These are phyloP conservation scores for Xylaria polymorpha DNA, from an alignment of 2,329 filamentous ascomycete species.

Conservation along the genomic window DNA sequence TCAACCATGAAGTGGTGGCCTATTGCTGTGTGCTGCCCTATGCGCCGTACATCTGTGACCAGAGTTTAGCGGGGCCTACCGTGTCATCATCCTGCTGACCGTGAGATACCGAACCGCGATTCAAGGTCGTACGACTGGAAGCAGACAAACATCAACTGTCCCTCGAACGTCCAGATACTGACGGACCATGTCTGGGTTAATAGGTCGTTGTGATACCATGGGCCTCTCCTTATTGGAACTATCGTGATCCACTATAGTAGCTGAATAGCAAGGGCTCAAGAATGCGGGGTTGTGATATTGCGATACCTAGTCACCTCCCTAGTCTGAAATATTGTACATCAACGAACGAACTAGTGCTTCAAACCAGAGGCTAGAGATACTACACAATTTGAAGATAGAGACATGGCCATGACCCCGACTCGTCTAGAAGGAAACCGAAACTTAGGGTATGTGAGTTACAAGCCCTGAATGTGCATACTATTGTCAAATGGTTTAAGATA, in stretches of 20 bases:
- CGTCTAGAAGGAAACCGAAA: background rate
- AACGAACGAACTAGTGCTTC: slow-evolving; percentile 19
- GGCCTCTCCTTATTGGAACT: slow-evolving; percentile 8
- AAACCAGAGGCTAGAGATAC: background rate
- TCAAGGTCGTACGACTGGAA: background rate
- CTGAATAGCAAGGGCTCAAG: slow-evolving; percentile 10
- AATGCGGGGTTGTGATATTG: slow-evolving; percentile 21
- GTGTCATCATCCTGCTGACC: slow-evolving; percentile 13
- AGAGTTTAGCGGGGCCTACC: slow-evolving; percentile 1
- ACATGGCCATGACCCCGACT: background rate
- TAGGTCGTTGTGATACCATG: slow-evolving; percentile 16
- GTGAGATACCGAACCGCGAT: slow-evolving; percentile 6
- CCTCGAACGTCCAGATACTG: background rate
- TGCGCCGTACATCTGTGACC: background rate
- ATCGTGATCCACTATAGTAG: slow-evolving; percentile 10
- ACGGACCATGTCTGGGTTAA: slow-evolving; percentile 4
- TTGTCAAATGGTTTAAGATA: background rate
- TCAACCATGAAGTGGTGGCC: slow-evolving; percentile 11
- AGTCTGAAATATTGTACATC: slow-evolving; percentile 10
- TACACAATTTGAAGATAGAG: slow-evolving; percentile 11
- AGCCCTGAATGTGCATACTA: background rate
- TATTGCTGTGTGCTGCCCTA: background rate
- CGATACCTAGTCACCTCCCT: slow-evolving; percentile 7
- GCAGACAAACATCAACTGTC: slow-evolving; percentile 1
- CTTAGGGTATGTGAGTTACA: background rate